Evolutionary conservation across 2,329 filamentous ascomycete species (phyloP).

Genomic region (Colletotrichum tanaceti): DNA sequence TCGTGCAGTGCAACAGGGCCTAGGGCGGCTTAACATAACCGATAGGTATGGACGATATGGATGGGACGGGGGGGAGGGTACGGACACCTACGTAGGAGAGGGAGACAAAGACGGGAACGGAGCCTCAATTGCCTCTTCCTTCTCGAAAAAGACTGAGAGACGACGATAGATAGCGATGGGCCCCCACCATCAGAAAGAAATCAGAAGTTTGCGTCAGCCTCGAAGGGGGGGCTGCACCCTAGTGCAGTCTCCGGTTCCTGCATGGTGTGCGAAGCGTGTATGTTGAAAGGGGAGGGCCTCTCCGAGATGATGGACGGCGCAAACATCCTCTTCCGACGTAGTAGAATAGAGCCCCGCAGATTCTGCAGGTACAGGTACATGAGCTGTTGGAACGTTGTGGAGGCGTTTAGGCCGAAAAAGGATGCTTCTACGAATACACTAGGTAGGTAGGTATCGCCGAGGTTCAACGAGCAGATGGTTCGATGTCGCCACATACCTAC

Average conservation of each 20-base stretch:
- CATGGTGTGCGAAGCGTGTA: constrained; percentile 10
- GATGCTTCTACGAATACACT: no score
- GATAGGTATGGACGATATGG: constrained; percentile 3
- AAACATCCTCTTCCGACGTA: constrained; percentile 15
- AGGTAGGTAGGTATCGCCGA: no score
- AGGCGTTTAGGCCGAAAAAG: not conserved
- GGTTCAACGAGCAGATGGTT: constrained; percentile 21
- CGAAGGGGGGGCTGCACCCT: not conserved
- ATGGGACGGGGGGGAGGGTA: not conserved
- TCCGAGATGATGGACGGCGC: constrained; percentile 25
- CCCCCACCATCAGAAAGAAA: constrained; percentile 26
- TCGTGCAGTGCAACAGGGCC: constrained; percentile 21
- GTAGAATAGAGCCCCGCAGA: not conserved
- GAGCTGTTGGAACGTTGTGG: constrained; percentile 3
- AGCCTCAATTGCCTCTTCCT: constrained; percentile 15
- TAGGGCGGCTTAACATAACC: constrained; percentile 21
- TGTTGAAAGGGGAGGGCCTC: constrained; percentile 17
- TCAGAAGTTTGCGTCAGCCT: constrained; percentile 27
- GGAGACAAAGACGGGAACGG: not conserved
- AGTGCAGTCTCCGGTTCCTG: not conserved
- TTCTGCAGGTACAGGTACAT: constrained; percentile 12
- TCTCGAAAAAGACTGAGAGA: constrained; percentile 13
- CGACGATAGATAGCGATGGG: constrained; percentile 4
- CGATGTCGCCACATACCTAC: constrained; percentile 28
- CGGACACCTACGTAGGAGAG: not conserved